phyloP scores from a whole-genome alignment of 2,329 filamentous ascomycete genomes.

The Fonsecaea nubica region DNA sequence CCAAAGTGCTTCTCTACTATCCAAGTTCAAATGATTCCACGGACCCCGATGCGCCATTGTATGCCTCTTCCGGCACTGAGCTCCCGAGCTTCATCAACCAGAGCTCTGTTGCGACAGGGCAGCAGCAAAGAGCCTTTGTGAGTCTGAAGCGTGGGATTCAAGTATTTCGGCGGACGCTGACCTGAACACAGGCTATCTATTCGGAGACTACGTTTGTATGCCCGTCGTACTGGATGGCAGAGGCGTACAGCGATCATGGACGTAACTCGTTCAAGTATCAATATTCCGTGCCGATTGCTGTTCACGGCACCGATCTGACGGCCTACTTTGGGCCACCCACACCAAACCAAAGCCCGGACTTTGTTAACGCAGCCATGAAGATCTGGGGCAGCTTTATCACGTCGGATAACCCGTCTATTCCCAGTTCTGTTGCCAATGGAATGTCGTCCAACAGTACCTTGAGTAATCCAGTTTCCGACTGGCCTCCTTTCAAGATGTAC shows the following conservation, averaged over 20 bases:
- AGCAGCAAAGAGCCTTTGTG: conserved; percentile 58
- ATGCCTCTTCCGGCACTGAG: conserved; percentile 48
- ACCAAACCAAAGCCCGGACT: conserved; percentile 43
- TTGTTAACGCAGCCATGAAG: conserved; percentile 50
- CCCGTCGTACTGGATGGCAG: conserved; percentile 61
- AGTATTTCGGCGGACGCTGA: conserved; percentile 4
- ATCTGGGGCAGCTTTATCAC: conserved; percentile 59
- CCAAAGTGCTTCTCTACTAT: conserved; percentile 50
- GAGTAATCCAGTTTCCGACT: conserved; percentile 39
- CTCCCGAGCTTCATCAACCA: conserved; percentile 59
- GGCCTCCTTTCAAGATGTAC: conserved; percentile 47
- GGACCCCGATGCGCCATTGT: conserved; percentile 41
- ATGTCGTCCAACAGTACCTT: conserved; percentile 41
- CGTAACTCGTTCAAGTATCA: conserved; percentile 60
- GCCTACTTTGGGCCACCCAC: conserved; percentile 31
- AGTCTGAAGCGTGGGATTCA: background rate
- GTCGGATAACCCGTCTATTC: conserved; percentile 51
- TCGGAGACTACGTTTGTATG: conserved; percentile 64
- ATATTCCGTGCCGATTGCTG: conserved; percentile 60
- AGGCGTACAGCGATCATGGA: conserved; percentile 58
- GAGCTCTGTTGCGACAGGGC: conserved; percentile 57
- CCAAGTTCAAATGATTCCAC: conserved; percentile 43
- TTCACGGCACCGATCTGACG: conserved; percentile 57
- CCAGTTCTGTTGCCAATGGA: conserved; percentile 42
- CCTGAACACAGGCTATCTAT: conserved; percentile 53